Evolutionary conservation across 108 stramenopile species (phyloP).

Genomic region (Halocafeteria seosinensis): DNA sequence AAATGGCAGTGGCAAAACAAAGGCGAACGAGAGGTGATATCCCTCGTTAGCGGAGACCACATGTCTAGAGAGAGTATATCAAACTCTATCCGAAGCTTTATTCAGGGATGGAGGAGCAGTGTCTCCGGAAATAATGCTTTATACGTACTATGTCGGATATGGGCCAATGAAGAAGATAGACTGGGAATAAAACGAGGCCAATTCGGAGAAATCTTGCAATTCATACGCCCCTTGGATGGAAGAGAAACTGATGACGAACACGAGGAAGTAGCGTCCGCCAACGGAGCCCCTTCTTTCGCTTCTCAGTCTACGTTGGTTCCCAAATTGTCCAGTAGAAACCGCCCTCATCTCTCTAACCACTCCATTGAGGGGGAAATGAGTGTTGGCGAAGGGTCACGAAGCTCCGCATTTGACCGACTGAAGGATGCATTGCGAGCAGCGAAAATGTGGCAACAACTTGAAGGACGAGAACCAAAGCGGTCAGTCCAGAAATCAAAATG

Average conservation of each 20-base stretch:
- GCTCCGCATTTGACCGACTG: not conserved
- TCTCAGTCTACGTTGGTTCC: not conserved
- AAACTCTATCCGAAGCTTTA: not conserved
- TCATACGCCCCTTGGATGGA: not conserved
- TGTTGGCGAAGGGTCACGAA: not conserved
- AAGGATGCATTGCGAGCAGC: not conserved
- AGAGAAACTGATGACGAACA: not conserved
- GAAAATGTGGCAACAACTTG: not conserved
- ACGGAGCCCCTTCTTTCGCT: not conserved
- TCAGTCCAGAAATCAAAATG: not conserved
- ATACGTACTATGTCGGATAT: not conserved
- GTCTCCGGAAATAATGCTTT: not conserved
- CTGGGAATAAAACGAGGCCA: not conserved
- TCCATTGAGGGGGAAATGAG: not conserved
- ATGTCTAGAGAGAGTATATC: not conserved
- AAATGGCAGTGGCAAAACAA: too few species aligned
- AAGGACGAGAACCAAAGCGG: not conserved
- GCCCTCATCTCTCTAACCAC: not conserved
- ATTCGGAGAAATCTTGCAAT: not conserved
- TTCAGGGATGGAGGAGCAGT: not conserved
- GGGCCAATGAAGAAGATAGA: not conserved
- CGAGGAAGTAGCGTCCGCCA: not conserved
- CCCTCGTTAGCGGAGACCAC: not conserved
- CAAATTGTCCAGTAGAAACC: not conserved
- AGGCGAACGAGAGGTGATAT: not conserved